Evolutionary conservation across 306 rosid genomes (phyloP), one percentile per base, ranked within the genome.

Genomic region (Arachis stenosperma): DNA sequence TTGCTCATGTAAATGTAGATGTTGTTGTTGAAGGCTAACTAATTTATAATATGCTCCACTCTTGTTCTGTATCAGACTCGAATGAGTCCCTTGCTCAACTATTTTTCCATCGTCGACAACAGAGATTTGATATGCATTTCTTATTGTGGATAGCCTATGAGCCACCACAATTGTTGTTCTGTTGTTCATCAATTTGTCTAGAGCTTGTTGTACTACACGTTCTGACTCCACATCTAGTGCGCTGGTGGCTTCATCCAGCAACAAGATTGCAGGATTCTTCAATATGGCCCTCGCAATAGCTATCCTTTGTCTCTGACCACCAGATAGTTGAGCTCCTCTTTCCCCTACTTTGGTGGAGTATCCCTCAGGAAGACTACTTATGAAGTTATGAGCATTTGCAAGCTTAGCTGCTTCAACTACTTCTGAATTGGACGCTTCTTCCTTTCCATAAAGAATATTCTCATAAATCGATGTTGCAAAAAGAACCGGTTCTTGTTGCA

Each of bases 401-500:
- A 80, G 92, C 81, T 87, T 90, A 0, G 96, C 93, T 27, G 97
- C 93, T 84, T 87, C 90, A 54, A 84, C 83, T 39, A 89, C 96
- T 78, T 93, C 98, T 8, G 88, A 78, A 69, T 93, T 96, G 2
- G 89, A 69, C 5, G 86, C 95, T 75, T 84, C 97, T 80, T 90
- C 93, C 65, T 83, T 90, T 15, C 98, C 97, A n/a, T 90, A 93
- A 0, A 82, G 70, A 75, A 93, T 90, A 62, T 93, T 93, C 67
- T 89, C 95, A 63, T 81, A 87, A 54, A 93, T 93, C 33, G 98
- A 65, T 17, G 93, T 89, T 8, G 96, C 93, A 44, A 93, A 93
- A 46, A 93, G 93, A 60, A 96, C 90, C 1, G 97, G 98, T 61
- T 93, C 98, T 79, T 93, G 98, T 74, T 90, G 98, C 63, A 93